Evolutionary conservation across 140 eudicot species (phyloP).

Genomic region (Anethum foeniculum): DNA sequence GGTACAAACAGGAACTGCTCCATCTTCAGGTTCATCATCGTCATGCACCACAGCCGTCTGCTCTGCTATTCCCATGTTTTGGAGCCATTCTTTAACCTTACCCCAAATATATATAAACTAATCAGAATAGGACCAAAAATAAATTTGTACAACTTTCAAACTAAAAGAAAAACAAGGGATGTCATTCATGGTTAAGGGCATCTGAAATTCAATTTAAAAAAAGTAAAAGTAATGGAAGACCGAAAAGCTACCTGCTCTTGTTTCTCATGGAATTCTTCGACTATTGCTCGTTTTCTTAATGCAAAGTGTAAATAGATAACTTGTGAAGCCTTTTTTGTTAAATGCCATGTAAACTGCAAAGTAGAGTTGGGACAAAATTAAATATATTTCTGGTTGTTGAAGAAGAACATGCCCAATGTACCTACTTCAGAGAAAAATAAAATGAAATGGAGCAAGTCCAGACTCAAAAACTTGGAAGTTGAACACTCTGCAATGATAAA

Average conservation of each 20-base stretch:
- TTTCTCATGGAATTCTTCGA: slow-evolving; percentile 84
- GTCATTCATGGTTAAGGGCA: neutral
- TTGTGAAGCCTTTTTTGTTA: slow-evolving; percentile 90
- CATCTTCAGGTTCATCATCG: slow-evolving; percentile 87
- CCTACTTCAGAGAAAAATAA: neutral
- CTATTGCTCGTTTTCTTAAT: slow-evolving; percentile 74
- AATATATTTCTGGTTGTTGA: neutral
- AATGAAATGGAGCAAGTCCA: neutral
- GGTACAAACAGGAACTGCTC: slow-evolving; percentile 55
- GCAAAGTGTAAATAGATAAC: slow-evolving; percentile 78
- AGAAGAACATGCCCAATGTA: neutral
- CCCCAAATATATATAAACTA: neutral
- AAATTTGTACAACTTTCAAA: neutral
- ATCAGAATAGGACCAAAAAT: neutral
- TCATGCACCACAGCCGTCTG: slow-evolving; percentile 67
- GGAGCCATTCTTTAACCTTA: slow-evolving; percentile 95
- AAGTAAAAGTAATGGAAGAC: neutral
- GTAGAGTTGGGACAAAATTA: neutral
- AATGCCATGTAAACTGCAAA: slow-evolving; percentile 82
- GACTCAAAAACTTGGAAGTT: neutral
- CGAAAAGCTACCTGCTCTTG: slow-evolving; percentile 72
- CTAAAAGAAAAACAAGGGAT: neutral
- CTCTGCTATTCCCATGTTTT: slow-evolving; percentile 79
- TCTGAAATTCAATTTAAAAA: neutral
- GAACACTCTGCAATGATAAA: neutral